Base-by-base conservation (phyloP, 208 protist genomes). In the Leishmania major region DNA sequence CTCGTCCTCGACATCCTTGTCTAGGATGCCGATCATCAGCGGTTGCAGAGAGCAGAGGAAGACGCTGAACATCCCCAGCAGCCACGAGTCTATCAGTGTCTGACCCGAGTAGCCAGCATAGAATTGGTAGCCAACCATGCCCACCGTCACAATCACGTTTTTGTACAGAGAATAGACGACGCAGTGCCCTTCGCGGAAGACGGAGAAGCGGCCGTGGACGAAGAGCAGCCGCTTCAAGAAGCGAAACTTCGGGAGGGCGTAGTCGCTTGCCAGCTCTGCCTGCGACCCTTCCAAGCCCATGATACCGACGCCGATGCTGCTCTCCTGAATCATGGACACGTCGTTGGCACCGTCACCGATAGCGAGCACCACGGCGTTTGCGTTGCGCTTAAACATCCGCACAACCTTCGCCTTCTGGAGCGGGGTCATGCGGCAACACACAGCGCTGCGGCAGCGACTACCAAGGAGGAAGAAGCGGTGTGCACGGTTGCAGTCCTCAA, bases 131-230 rank as follows among this genome's bases (percentile, higher is more conserved):
- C 82, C 89, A 49, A 97, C 91, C 73, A 97, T 89, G 11, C 89
- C 85, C 35, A 96, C 81, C 37, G 92, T 92, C 47, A 99, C 83
- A 11, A 96, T 80, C 25, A 99, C 88, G 81, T 99, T 99, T 87
- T 99, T 99, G 87, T 99, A 99, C 62, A 99, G 97, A 69, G 89
- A 98, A 85, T 97, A 99, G 8, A 98, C 78, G 62, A 99, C 91
- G 35, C 98, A 84, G 74, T 93, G 89, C 28, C 89, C 84, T 37
- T 99, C 94, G 51, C 99, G 91, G 57, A 92, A 92, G 78, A 99
- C 97, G 28, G 89, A 92, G 89, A 96, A 98, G 76, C 92, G 86
- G 10, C 98, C 98, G 85, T 99, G 99, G 51, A 99, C 93, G 5
- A 98, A 88, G n/a, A 99, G 81, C 10, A 99, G 84, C 13, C 93